phyloP scores from a whole-genome alignment of 139 green algal species.

The Eudorina sp. region DNA sequence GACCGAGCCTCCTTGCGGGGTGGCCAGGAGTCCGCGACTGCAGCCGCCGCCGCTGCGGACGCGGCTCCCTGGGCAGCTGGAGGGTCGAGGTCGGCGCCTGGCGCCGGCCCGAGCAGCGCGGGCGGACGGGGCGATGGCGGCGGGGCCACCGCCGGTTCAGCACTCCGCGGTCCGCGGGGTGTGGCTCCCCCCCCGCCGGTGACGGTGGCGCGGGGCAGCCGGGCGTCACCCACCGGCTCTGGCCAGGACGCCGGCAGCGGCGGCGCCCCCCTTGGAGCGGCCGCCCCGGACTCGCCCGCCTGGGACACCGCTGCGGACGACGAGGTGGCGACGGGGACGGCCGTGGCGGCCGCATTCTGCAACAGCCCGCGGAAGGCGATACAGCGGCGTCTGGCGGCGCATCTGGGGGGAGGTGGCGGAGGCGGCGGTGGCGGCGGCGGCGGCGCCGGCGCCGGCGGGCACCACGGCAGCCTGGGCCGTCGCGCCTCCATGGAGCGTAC shows the following conservation, averaged over 20 bases:
- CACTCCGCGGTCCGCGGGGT: not conserved
- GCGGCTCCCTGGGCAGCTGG: not conserved
- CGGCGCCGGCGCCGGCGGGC: not conserved
- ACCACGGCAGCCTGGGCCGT: not conserved
- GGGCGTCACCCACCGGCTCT: not conserved
- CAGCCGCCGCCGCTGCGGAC: not conserved
- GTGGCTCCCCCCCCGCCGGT: not conserved
- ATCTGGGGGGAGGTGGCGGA: not conserved
- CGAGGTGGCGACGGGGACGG: not conserved
- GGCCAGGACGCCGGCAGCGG: not conserved
- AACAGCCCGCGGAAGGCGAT: not conserved
- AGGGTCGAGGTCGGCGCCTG: not conserved
- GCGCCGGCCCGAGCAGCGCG: not conserved
- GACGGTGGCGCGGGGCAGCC: not conserved
- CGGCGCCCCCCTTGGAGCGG: not conserved
- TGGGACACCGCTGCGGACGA: not conserved
- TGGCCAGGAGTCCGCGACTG: not conserved
- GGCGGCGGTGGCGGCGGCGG: slow-evolving; percentile 2
- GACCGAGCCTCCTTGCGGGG: not conserved
- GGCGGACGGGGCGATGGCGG: not conserved
- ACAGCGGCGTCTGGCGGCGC: slow-evolving; percentile 6
- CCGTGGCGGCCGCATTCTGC: not conserved
- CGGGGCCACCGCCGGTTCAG: not conserved
- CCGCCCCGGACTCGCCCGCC: not conserved
- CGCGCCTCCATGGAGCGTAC: slow-evolving; percentile 16